Conservation (phyloP, 805 yeast genomes). For the Cyberlindnera mrakii region DNA sequence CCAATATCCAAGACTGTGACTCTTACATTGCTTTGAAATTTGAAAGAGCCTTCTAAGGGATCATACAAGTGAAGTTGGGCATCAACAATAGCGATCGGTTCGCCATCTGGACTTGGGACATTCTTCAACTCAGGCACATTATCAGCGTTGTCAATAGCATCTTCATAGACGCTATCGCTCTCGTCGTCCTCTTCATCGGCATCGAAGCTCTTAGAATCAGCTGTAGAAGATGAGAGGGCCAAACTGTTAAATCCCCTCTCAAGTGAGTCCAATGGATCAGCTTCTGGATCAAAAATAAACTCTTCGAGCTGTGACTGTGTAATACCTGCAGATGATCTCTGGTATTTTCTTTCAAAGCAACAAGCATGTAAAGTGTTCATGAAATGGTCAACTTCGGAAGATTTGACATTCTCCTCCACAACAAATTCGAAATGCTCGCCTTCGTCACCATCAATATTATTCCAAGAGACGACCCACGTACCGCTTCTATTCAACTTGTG, state of each 20-base stretch:
- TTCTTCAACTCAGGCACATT: background rate
- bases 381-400: slow-evolving; percentile 51
- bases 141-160: slow-evolving; percentile 22
- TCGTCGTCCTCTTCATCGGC: slow-evolving; percentile 21
- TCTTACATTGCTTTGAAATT: slow-evolving; percentile 29
- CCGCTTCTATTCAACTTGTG: slow-evolving; percentile 49
- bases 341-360: slow-evolving; percentile 71
- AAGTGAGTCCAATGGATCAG: slow-evolving; percentile 2
- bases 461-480: slow-evolving; percentile 65
- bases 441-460: slow-evolving; percentile 75
- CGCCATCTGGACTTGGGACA: slow-evolving; percentile 21
- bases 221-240: background rate
- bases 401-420: slow-evolving; percentile 53
- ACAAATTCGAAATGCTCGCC: slow-evolving; percentile 83
- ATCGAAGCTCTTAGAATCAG: no score
- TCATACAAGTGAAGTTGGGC: slow-evolving; percentile 51
- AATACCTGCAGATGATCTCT: slow-evolving; percentile 41
- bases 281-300: slow-evolving; percentile 39
- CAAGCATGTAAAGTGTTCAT: slow-evolving; percentile 58
- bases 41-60: slow-evolving; percentile 41
- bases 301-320: slow-evolving; percentile 46
- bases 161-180: slow-evolving; percentile 26
- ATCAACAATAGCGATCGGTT: slow-evolving; percentile 6
- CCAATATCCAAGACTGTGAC: slow-evolving; percentile 40
- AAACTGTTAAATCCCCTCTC: background rate